phyloP scores from a whole-genome alignment of 805 yeast species.

The Brettanomyces nanus region DNA sequence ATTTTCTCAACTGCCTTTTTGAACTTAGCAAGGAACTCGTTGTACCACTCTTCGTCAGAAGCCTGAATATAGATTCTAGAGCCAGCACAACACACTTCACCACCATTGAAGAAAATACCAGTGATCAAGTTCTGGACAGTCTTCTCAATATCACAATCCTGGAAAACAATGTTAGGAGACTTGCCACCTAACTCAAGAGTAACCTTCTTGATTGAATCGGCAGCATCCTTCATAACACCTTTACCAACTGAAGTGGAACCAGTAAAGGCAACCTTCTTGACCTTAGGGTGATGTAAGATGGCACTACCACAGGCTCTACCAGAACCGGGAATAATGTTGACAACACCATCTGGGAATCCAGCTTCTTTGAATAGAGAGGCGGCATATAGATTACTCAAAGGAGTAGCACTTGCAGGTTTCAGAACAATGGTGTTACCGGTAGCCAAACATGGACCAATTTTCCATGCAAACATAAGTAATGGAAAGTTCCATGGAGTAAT shows the following conservation, averaged over 20 bases:
- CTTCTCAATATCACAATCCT: slow-evolving; percentile 55
- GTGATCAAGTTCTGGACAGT: slow-evolving; percentile 42
- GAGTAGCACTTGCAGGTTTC: slow-evolving; percentile 74
- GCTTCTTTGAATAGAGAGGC: slow-evolving; percentile 57
- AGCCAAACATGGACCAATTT: slow-evolving; percentile 70
- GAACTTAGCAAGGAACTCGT: slow-evolving; percentile 49
- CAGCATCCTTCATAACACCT: slow-evolving; percentile 60
- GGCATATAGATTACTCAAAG: slow-evolving; percentile 60
- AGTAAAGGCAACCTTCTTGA: slow-evolving; percentile 72
- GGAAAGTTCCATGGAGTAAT: slow-evolving; percentile 87
- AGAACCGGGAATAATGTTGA: slow-evolving; percentile 66
- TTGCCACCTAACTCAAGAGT: slow-evolving; percentile 82
- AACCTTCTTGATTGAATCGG: slow-evolving; percentile 69
- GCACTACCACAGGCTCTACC: slow-evolving; percentile 70
- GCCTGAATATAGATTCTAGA: slow-evolving; percentile 73
- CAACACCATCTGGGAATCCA: slow-evolving; percentile 69
- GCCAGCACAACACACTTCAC: slow-evolving; percentile 80
- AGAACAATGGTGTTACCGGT: slow-evolving; percentile 68
- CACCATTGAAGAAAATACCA: slow-evolving; percentile 74
- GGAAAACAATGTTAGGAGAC: slow-evolving; percentile 68
- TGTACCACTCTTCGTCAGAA: slow-evolving; percentile 42
- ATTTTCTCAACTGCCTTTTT: slow-evolving; percentile 49
- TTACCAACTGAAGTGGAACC: slow-evolving; percentile 77
- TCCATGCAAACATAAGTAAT: slow-evolving; percentile 72
- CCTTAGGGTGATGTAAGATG: slow-evolving; percentile 57